Percentiles rank a stretch among this genome's conserved stretches.
These are phyloP conservation scores for Hypsizygus marmoreus DNA, from an alignment of 768 basidiomycete genomes.

Conservation along the genomic window DNA sequence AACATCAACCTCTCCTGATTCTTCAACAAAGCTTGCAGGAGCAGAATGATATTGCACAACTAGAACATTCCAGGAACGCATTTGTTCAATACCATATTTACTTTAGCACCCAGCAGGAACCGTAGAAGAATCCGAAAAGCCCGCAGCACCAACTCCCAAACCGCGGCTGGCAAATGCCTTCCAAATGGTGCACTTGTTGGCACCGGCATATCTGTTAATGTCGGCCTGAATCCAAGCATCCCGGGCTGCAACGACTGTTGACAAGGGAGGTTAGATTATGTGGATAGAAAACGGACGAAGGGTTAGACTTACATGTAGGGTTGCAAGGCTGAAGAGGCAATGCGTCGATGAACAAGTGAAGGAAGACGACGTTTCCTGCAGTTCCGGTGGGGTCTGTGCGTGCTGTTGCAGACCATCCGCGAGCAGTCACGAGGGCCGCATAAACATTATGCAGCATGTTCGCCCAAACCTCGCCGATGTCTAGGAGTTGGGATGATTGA, in stretches of 20 bases:
- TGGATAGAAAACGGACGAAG: background rate
- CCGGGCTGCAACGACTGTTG: conserved; percentile 43
- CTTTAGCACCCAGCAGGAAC: conserved; percentile 29
- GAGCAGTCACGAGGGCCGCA: conserved; percentile 37
- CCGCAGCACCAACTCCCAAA: conserved; percentile 39
- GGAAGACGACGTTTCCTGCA: conserved; percentile 53
- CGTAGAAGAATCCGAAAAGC: conserved; percentile 28
- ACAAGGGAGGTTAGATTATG: background rate
- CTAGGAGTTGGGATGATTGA: conserved; percentile 16
- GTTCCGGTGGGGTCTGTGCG: conserved; percentile 39
- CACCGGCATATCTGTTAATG: conserved; percentile 44
- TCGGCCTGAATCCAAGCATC: conserved; percentile 58
- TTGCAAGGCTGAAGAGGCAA: conserved; percentile 51
- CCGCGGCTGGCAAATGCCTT: conserved; percentile 53
- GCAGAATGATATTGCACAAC: conserved; percentile 1
- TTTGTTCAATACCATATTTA: background rate
- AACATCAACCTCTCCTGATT: no score
- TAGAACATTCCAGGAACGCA: background rate
- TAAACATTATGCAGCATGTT: conserved; percentile 47
- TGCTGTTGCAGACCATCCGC: conserved; percentile 39
- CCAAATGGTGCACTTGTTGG: conserved; percentile 46
- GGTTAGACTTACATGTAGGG: conserved; percentile 44
- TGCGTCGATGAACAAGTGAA: conserved; percentile 53
- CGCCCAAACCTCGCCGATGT: conserved; percentile 61
- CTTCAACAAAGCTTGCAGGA: no score